Evolutionary conservation across 148 eudicot species (phyloP).

Genomic region (Spergularia marina): DNA sequence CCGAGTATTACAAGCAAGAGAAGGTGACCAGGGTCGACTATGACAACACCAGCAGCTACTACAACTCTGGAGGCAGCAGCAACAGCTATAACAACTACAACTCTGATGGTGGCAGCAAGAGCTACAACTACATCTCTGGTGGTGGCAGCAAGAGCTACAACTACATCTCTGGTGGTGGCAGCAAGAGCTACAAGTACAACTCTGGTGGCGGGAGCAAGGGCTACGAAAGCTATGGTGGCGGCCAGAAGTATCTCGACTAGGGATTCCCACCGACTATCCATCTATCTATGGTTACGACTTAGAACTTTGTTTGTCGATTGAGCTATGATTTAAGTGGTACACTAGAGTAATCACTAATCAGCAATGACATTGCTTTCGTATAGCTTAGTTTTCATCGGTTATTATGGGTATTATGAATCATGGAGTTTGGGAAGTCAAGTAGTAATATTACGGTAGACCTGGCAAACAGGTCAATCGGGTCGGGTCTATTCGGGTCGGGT

Average conservation of each 20-base stretch:
- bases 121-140: neutral
- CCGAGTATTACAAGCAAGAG: constrained; percentile 24
- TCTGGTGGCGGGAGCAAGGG: neutral
- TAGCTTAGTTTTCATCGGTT: no score
- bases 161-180: neutral
- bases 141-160: neutral
- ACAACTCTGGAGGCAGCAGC: neutral
- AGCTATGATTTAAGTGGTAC: no score
- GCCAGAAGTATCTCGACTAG: constrained; percentile 4
- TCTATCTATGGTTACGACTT: no score
- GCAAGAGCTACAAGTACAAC: neutral
- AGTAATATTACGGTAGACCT: no score
- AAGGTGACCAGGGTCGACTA: constrained; percentile 21
- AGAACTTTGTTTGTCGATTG: no score
- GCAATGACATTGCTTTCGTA: no score
- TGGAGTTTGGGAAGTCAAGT: no score
- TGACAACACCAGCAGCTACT: neutral
- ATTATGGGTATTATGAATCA: no score
- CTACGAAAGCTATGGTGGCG: neutral
- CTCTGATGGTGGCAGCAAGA: neutral
- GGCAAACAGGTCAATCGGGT: no score
- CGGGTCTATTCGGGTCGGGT: no score
- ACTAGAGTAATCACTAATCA: no score
- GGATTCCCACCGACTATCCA: no score
- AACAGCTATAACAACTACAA: neutral